Base-by-base conservation (phyloP, 768 basidiomycete genomes). In the Pisolithus microcarpus region DNA sequence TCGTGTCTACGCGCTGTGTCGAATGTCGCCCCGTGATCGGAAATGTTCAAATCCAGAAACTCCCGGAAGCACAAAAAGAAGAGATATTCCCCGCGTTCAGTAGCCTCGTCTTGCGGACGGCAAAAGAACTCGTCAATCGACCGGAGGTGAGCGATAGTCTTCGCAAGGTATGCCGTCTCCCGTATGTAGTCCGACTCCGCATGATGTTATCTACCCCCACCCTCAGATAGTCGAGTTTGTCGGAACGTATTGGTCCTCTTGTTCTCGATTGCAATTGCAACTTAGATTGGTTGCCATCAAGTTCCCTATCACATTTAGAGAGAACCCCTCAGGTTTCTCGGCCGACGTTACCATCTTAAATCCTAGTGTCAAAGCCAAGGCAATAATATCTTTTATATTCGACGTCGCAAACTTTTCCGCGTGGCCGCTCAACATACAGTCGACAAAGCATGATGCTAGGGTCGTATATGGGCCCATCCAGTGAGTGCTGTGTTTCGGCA, bases 211-310 rank as follows among this genome's bases (percentile, higher is more conserved):
- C 43, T 47, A 39, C n/a, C 15, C 31, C 54, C 23, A 40, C 26
- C 26, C 26, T 3, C 26, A 88, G 85, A 76, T 89, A 46, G 70
- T 87, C 4, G 79, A 82, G 52, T 66, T 67, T n/a, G 69, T 89
- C 3, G 70, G 74, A 34, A 82, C 85, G 61, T 86, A 81, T 63
- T 91, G 86, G 86, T 77, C 80, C 0, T 80, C 83, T 15, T 88
- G 84, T 56, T 68, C 81, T 4, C 85, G 84, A 60, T 67, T 91
- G n/a, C 80, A 83, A 46, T 71, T 76, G 34, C 88, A 91, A 52
- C 65, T 91, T 16, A 73, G 73, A n/a, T 76, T 88, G 51, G 71
- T 90, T 39, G 70, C 70, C 5, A 77, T 88, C 66, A 86, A 82
- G 60, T 90, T 82, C 63, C 87, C 77, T 5, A 61, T 77, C 38